phyloP scores from a whole-genome alignment of 352 stramenopile genomes.

The Peronosclerospora sorghi region DNA sequence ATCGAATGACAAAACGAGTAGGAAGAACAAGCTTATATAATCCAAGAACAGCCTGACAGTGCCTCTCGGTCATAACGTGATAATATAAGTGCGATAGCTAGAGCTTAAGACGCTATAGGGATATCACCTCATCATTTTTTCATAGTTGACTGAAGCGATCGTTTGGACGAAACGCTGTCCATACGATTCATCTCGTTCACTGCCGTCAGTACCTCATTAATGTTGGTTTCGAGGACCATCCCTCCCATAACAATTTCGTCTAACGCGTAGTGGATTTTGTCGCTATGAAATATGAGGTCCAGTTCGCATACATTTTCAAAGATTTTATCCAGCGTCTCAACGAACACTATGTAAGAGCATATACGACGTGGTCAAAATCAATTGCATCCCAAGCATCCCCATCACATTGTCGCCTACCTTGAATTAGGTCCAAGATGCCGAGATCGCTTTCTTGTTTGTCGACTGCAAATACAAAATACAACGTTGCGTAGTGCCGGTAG shows the following conservation, averaged over 20 bases:
- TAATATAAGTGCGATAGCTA: too few relatives aligned
- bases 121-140: constrained; percentile 35
- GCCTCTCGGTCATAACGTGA: constrained; percentile 6
- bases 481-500: constrained; percentile 98
- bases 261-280: constrained; percentile 94
- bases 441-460: constrained; percentile 98
- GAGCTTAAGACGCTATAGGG: background rate
- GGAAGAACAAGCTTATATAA: constrained; percentile 66
- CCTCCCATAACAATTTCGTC: constrained; percentile 99
- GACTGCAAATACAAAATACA: constrained; percentile 99
- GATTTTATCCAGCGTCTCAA: constrained; percentile 96
- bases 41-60: background rate
- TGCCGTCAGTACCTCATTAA: constrained; percentile 93
- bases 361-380: background rate
- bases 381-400: background rate
- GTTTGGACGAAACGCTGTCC: constrained; percentile 74
- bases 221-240: constrained; percentile 99
- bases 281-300: constrained; percentile 98
- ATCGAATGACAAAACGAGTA: constrained; percentile 24
- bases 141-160: constrained; percentile 55
- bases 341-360: too few relatives aligned
- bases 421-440: constrained; percentile 98
- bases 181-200: constrained; percentile 96
- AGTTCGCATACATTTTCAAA: constrained; percentile 99
- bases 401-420: constrained; percentile 51